Evolutionary conservation across 768 basidiomycete species (phyloP).

Genomic region (Cystobasidium tubakii): DNA sequence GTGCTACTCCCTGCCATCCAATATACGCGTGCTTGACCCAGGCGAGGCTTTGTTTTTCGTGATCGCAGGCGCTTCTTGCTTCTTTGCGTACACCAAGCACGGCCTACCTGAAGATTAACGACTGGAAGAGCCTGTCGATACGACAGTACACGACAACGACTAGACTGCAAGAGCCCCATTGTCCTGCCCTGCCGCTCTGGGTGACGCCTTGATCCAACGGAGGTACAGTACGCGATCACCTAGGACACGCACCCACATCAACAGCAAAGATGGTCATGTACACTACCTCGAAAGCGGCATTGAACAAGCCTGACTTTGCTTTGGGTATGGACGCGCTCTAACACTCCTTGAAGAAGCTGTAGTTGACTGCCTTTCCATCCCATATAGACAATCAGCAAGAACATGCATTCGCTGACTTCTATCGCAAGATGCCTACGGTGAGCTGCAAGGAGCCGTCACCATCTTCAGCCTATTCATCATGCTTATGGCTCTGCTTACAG

Average conservation of each 20-base stretch:
- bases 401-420: conserved; percentile 65
- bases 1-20: too few species aligned
- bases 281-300: conserved; percentile 4
- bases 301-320: conserved; percentile 21
- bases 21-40: too few species aligned
- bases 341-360: neutral
- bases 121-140: too few species aligned
- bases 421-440: conserved; percentile 50
- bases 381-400: conserved; percentile 61
- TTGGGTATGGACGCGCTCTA: conserved; percentile 6
- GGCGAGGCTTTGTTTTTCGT: too few species aligned
- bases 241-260: neutral
- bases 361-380: neutral
- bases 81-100: too few species aligned
- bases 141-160: too few species aligned
- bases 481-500: conserved; percentile 40
- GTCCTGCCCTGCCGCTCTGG: too few species aligned
- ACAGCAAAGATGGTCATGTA: conserved; percentile 34
- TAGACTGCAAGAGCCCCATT: too few species aligned
- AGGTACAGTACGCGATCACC: neutral
- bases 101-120: too few species aligned
- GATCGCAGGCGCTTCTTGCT: too few species aligned
- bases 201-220: neutral
- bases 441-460: conserved; percentile 31
- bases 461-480: neutral